Base-by-base conservation (phyloP, 495 filamentous ascomycete genomes). In the Trichoderma erinaceum region DNA sequence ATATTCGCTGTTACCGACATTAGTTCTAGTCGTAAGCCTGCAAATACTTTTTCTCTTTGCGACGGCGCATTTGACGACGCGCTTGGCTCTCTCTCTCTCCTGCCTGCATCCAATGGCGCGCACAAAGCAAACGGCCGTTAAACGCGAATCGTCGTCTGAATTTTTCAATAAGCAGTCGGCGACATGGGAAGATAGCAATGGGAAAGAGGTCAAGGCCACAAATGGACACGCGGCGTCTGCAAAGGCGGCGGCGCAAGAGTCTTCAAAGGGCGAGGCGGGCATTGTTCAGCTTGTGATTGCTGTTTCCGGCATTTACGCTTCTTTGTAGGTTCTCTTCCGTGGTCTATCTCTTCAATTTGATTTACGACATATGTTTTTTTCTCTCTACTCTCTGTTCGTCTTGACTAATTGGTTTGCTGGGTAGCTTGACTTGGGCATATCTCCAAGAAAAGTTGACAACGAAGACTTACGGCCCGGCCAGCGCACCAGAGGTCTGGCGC, bases 391-490 rank as follows among this genome's bases (percentile, higher is more conserved):
- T 65, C 35, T 29, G 63, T 8, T 23, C 63, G 4, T 4, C 27
- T 61, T 32, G 32, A 48, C 69, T 75, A 65, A 71, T 66, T 66
- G 70, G 44, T 13, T 58, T 50, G 46, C 18, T 38, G 5, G 13
- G n/a, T 67, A 97, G 95, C 77, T 83, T 99, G 2, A 90, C 92
- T 63, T 99, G 95, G 95, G 95, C 90, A 56, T 86, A 97, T 71
- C 88, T 99, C 66, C 95, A 99, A 84, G 95, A 99, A 77, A 92
- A 94, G 67, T 94, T 99, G 73, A 98, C 94, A 11, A 98, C 96
- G 3, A 97, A 92, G n/a, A 82, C 86, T 35, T 97, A 98, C 78
- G 90, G 89, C 73, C 76, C 83, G 12, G 73, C 78, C 15, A 74
- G 75, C 44, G 72, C 82, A 7, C 84, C 85, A 44, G 87, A 92